Conservation (phyloP, 768 basidiomycete species). For the Tylopilus rubrobrunneus region DNA sequence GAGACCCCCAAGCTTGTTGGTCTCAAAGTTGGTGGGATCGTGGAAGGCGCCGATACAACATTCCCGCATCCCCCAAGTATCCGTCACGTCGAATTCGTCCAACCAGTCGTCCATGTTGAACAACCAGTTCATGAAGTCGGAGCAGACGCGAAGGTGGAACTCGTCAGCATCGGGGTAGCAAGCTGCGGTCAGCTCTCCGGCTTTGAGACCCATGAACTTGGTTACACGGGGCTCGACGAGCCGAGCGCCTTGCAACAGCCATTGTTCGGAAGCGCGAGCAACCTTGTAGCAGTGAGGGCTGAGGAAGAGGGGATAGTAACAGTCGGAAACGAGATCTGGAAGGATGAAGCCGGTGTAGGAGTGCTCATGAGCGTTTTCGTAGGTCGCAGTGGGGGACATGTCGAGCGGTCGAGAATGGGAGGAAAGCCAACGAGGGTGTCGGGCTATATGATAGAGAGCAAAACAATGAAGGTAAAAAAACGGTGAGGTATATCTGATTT, state of each 20-base stretch:
- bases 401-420: background rate
- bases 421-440: background rate
- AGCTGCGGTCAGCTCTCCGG: slow-evolving; percentile 62
- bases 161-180: slow-evolving; percentile 57
- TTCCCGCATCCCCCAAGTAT: slow-evolving; percentile 30
- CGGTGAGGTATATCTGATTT: slow-evolving; percentile 25
- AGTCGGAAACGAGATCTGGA: slow-evolving; percentile 40
- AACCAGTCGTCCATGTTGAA: slow-evolving; percentile 42
- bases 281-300: slow-evolving; percentile 33
- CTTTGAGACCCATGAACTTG: slow-evolving; percentile 54
- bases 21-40: slow-evolving; percentile 27
- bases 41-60: slow-evolving; percentile 28
- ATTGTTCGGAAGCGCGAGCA: slow-evolving; percentile 36
- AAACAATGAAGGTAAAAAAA: slow-evolving; percentile 13
- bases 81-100: slow-evolving; percentile 34
- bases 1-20: slow-evolving; percentile 26
- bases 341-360: slow-evolving; percentile 30
- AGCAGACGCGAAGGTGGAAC: slow-evolving; percentile 58
- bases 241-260: slow-evolving; percentile 28
- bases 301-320: slow-evolving; percentile 35
- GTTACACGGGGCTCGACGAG: slow-evolving; percentile 31
- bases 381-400: slow-evolving; percentile 27
- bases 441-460: slow-evolving; percentile 14
- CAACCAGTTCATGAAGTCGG: slow-evolving; percentile 58
- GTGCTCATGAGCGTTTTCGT: slow-evolving; percentile 8